A percentile compares a stretch with the other conserved stretches of the same genome.
Conservation (phyloP, 768 basidiomycete genomes). For the Termitomyces sp. region DNA sequence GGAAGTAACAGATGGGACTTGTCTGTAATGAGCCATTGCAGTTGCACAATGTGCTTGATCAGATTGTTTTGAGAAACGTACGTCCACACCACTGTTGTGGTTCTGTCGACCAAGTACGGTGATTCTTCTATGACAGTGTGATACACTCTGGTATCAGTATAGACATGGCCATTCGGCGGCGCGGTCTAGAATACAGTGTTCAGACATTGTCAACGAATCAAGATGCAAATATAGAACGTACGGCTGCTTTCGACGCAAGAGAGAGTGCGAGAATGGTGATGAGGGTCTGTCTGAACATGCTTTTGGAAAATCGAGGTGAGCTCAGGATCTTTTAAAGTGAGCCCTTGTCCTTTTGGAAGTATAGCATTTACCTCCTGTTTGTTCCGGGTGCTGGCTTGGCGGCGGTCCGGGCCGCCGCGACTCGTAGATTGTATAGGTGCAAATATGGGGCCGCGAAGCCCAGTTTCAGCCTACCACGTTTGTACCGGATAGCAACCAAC, state of each 20-base stretch:
- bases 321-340: background rate
- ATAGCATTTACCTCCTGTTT: background rate
- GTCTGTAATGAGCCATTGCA: background rate
- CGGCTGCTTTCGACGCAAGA: background rate
- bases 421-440: too few species aligned
- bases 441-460: too few species aligned
- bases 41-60: background rate
- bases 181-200: background rate
- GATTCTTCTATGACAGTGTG: background rate
- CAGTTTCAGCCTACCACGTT: too few species aligned
- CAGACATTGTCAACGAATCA: background rate
- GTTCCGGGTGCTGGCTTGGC: too few species aligned
- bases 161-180: background rate
- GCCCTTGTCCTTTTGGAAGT: background rate
- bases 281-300: background rate
- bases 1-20: background rate
- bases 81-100: background rate
- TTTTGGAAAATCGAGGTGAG: background rate
- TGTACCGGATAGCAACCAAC: too few species aligned
- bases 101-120: background rate
- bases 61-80: background rate
- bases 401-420: too few species aligned
- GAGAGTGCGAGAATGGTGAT: background rate
- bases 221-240: background rate
- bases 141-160: background rate